Evolutionary conservation across 2,329 filamentous ascomycete genomes (phyloP).

Genomic region (Mycosphaerella arachidis): DNA sequence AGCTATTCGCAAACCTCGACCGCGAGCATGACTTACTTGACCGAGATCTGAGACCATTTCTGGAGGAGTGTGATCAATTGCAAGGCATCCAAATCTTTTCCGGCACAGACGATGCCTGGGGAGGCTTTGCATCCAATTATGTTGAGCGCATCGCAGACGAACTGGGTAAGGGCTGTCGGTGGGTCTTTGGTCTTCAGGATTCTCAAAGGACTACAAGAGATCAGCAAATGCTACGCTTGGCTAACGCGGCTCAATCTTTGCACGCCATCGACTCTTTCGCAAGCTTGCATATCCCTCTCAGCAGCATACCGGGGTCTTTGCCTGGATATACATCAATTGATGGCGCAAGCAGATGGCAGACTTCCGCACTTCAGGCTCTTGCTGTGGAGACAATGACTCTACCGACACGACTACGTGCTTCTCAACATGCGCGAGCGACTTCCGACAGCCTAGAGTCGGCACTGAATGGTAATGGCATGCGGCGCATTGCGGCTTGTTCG

Average conservation of each 20-base stretch:
- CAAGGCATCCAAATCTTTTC: constrained; percentile 71
- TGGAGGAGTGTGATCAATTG: constrained; percentile 88
- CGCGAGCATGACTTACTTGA: constrained; percentile 79
- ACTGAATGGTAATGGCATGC: constrained; percentile 71
- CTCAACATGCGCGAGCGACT: constrained; percentile 43
- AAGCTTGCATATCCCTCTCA: constrained; percentile 73
- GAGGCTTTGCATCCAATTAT: constrained; percentile 44
- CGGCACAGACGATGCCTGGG: constrained; percentile 51
- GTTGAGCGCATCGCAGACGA: constrained; percentile 74
- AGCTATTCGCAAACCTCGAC: constrained; percentile 57
- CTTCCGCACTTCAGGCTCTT: constrained; percentile 68
- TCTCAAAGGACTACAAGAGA: constrained; percentile 46
- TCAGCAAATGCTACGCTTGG: constrained; percentile 59
- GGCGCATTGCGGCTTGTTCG: constrained; percentile 70
- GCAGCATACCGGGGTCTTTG: constrained; percentile 54
- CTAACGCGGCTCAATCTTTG: constrained; percentile 71
- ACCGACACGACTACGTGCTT: constrained; percentile 62
- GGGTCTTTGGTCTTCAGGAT: constrained; percentile 80
- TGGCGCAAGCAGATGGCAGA: constrained; percentile 68
- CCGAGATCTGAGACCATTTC: constrained; percentile 80
- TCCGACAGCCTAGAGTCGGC: constrained; percentile 61
- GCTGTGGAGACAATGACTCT: constrained; percentile 76
- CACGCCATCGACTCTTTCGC: constrained; percentile 64
- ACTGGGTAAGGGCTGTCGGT: constrained; percentile 79
- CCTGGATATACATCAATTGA: constrained; percentile 59